Percentiles rank a stretch among this genome's conserved stretches.
phyloP scores from a whole-genome alignment of 805 yeast species.

The Sugiyamaella americana region DNA sequence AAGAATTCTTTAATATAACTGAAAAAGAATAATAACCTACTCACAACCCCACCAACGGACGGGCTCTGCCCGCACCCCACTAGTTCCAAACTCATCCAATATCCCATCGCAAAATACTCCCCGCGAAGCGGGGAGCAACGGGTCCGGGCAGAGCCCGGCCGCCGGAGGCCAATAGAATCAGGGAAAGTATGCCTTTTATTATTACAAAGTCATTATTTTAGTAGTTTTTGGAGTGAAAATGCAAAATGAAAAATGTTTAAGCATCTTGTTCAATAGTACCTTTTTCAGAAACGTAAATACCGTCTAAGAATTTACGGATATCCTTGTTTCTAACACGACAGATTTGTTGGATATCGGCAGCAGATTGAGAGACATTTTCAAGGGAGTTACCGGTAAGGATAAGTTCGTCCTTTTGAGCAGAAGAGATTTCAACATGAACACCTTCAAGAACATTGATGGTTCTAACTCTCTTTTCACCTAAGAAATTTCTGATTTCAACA shows the following conservation, averaged over 20 bases:
- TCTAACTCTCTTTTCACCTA: conserved; percentile 99
- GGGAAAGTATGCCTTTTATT: neutral
- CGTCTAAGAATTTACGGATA: conserved; percentile 99
- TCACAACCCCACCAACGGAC: too few relatives aligned
- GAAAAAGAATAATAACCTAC: too few relatives aligned
- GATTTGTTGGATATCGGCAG: conserved; percentile 96
- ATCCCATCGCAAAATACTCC: too few relatives aligned
- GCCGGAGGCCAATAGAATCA: too few relatives aligned
- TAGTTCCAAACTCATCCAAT: too few relatives aligned
- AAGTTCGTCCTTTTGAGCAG: conserved; percentile 90
- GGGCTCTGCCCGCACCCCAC: too few relatives aligned
- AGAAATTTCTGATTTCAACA: conserved; percentile 98
- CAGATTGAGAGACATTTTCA: conserved; percentile 95
- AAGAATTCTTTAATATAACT: conserved; percentile 44
- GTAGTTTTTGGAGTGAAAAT: neutral
- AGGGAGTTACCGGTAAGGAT: conserved; percentile 90
- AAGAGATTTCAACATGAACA: conserved; percentile 75
- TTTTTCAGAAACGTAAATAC: conserved; percentile 97
- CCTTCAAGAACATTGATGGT: conserved; percentile 80
- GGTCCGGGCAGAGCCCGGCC: too few relatives aligned
- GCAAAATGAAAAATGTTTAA: conserved; percentile 1
- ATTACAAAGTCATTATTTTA: neutral
- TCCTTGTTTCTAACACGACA: conserved; percentile 99
- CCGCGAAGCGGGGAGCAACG: too few relatives aligned
- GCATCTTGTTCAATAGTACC: conserved; percentile 74